phyloP scores from a whole-genome alignment of 2,329 filamentous ascomycete genomes.

The Fusarium coicis region DNA sequence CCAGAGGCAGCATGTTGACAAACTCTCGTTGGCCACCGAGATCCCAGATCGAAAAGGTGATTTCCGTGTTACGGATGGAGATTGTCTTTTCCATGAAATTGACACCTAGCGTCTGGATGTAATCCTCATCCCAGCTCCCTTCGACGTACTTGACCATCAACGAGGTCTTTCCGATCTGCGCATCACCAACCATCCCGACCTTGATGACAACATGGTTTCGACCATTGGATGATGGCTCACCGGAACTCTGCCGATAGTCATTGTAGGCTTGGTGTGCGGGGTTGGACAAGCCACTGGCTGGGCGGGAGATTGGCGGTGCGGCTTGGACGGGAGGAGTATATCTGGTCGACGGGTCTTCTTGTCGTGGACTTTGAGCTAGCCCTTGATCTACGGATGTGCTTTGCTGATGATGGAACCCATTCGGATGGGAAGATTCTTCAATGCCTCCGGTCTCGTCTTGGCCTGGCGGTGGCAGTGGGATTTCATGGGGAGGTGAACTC shows the following conservation, averaged over 20 bases:
- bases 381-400: conserved; percentile 63
- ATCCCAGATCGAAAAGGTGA: conserved; percentile 99
- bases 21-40: conserved; percentile 97
- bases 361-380: conserved; percentile 53
- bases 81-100: conserved; percentile 99
- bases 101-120: conserved; percentile 97
- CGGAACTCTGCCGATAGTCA: conserved; percentile 58
- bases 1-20: conserved; percentile 99
- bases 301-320: conserved; percentile 61
- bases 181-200: conserved; percentile 99
- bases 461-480: conserved; percentile 44
- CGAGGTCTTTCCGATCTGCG: conserved; percentile 98
- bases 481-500: conserved; percentile 44
- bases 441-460: conserved; percentile 63
- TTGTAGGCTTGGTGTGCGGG: conserved; percentile 52
- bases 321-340: conserved; percentile 61
- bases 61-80: conserved; percentile 98
- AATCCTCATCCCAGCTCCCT: conserved; percentile 99
- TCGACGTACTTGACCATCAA: conserved; percentile 99
- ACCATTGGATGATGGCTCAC: conserved; percentile 55
- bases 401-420: conserved; percentile 56
- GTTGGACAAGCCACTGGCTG: conserved; percentile 66
- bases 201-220: conserved; percentile 93
- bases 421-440: conserved; percentile 59
- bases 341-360: conserved; percentile 55